phyloP scores from a whole-genome alignment of 331 rosid genomes.

The Saraca asoca region DNA sequence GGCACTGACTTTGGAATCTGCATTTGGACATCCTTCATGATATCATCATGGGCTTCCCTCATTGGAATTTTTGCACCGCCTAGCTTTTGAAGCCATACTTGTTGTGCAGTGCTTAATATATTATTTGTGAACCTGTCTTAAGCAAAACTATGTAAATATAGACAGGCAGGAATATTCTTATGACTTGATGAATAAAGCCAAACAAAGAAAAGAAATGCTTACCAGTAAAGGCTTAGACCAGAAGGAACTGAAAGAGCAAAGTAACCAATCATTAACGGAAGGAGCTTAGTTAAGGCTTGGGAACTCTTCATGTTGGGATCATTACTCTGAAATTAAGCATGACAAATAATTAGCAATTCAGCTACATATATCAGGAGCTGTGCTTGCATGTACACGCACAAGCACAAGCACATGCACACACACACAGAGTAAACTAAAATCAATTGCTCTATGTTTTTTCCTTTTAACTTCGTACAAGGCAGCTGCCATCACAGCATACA shows the following conservation, averaged over 20 bases:
- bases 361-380: background rate
- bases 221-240: constrained; percentile 97
- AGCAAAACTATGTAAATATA: constrained; percentile 29
- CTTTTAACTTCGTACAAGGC: too few relatives aligned
- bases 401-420: too few relatives aligned
- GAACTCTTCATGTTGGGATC: constrained; percentile 92
- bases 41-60: constrained; percentile 43
- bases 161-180: background rate
- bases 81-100: constrained; percentile 93
- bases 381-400: too few relatives aligned
- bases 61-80: constrained; percentile 77
- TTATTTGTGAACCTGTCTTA: constrained; percentile 83
- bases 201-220: constrained; percentile 23
- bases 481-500: too few relatives aligned
- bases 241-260: constrained; percentile 98
- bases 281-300: constrained; percentile 68
- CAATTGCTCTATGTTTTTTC: too few relatives aligned
- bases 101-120: constrained; percentile 89
- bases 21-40: constrained; percentile 45
- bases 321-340: constrained; percentile 57
- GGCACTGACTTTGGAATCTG: constrained; percentile 53
- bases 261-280: constrained; percentile 91
- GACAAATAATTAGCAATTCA: constrained; percentile 21
- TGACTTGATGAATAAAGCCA: constrained; percentile 9
- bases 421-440: too few relatives aligned